phyloP scores from a whole-genome alignment of 192 early-diverging fungal genomes.

The Coemansia sp. region DNA sequence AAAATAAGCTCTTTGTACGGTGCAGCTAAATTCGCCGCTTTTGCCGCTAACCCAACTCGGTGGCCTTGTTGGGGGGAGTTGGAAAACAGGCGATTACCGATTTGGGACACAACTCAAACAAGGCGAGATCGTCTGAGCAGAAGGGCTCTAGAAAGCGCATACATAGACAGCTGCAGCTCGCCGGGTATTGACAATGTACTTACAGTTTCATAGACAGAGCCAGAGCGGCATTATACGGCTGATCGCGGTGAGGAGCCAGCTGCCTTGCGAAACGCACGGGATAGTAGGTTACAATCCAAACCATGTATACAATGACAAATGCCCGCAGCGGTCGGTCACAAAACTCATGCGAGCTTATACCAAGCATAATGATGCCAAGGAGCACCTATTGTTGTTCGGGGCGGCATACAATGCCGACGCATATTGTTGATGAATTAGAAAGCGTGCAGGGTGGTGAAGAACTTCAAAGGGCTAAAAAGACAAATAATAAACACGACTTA shows the following conservation, averaged over 20 bases:
- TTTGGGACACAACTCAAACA: background rate
- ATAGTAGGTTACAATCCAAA: slow-evolving; percentile 60
- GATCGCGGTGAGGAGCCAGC: slow-evolving; percentile 4
- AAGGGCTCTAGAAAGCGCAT: background rate
- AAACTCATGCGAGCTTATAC: slow-evolving; percentile 50
- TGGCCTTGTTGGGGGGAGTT: background rate
- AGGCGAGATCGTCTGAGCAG: background rate
- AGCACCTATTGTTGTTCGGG: slow-evolving; percentile 49
- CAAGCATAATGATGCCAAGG: slow-evolving; percentile 58
- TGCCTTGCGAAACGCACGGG: background rate
- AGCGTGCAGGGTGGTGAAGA: background rate
- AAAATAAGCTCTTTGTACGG: background rate
- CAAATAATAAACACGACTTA: background rate
- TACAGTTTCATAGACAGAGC: background rate
- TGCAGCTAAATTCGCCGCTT: background rate
- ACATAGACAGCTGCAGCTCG: background rate
- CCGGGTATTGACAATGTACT: background rate
- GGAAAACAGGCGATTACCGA: background rate
- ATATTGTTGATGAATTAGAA: background rate
- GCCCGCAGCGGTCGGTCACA: slow-evolving; percentile 61
- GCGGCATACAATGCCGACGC: background rate
- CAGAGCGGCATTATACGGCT: background rate
- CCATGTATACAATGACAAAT: slow-evolving; percentile 64
- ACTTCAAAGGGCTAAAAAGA: background rate
- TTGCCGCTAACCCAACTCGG: background rate